Base-by-base conservation (phyloP, 257 asterid genomes). In the Solanum chiquidenum region DNA sequence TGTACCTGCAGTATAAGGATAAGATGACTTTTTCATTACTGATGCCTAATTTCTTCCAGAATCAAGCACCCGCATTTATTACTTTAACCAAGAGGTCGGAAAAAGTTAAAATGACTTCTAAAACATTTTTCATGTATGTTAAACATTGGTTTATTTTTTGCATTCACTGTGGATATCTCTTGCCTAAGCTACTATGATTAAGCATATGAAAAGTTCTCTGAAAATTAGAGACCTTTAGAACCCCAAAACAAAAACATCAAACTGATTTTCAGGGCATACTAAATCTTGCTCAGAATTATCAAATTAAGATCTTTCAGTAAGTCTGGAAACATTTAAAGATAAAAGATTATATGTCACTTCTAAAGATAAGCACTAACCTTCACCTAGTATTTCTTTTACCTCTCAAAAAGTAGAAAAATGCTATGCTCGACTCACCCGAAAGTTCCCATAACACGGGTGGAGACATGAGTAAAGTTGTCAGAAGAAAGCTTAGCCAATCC, bases 381-480 rank as follows among this genome's bases (percentile, higher is more conserved):
- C 68, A 49, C 85, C 85, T 27, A 46, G 68, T 80, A 18, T 46
- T 80, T 46, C 68, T 27, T 79, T 80, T 46, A 46, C 68, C 85
- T 46, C 85, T 27, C 42, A 46, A 46, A 25, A 46, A 49, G 85
- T 80, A 25, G 40, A 80, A 37, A 80, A 80, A 80, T 80, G 69
- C 9, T 80, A 46, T 29, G 84, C 7, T 55, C 25, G 73, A 90
- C 91, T 88, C 86, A 94, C 99, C 99, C 99, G 29, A 97, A 95
- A 76, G 99, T 97, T 88, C 99, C 99, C 99, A 95, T 96, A n/a
- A 96, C 98, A 5, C 99, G 99, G 1, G 99, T 97, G 12, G 98
- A 97, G 74, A 97, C 98, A 83, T 97, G 99, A 89, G 98, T 97
- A 84, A 88, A 62, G 87, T 94, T 95, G 38, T 95, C 99, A 12